A percentile compares a stretch with the other conserved stretches of the same genome.
These are phyloP conservation scores for Blastomyces gilchristii DNA, from an alignment of 2,329 filamentous ascomycete species.

Conservation along the genomic window DNA sequence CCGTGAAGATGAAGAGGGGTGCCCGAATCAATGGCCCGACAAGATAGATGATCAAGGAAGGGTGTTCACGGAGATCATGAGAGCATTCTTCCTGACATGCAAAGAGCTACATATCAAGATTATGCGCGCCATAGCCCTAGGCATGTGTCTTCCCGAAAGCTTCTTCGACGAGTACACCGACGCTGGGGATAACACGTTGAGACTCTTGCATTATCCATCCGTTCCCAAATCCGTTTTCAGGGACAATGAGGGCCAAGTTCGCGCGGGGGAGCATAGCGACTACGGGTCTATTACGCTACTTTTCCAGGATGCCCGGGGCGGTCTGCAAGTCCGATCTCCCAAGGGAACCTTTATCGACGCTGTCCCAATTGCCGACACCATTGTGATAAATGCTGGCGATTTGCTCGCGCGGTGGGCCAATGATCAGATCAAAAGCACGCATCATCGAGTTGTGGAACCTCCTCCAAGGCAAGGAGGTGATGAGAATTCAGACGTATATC, in stretches of 20 bases:
- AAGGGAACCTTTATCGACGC: slow-evolving; percentile 72
- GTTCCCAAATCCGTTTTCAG: slow-evolving; percentile 57
- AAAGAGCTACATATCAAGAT: slow-evolving; percentile 64
- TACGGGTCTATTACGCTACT: slow-evolving; percentile 46
- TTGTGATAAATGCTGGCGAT: slow-evolving; percentile 85
- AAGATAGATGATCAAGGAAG: slow-evolving; percentile 43
- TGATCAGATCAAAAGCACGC: slow-evolving; percentile 79
- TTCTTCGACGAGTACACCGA: slow-evolving; percentile 72
- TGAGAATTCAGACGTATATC: slow-evolving; percentile 48
- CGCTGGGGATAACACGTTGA: slow-evolving; percentile 58
- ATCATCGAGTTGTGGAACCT: slow-evolving; percentile 83
- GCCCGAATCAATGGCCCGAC: slow-evolving; percentile 70
- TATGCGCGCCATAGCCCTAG: slow-evolving; percentile 77
- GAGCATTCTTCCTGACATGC: slow-evolving; percentile 63
- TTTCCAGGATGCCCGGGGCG: slow-evolving; percentile 48
- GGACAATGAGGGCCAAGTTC: slow-evolving; percentile 57
- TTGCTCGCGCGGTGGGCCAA: slow-evolving; percentile 82
- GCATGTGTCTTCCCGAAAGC: slow-evolving; percentile 56
- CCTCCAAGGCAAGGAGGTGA: slow-evolving; percentile 44
- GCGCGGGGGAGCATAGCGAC: slow-evolving; percentile 68
- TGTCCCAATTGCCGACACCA: slow-evolving; percentile 67
- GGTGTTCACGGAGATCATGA: slow-evolving; percentile 62
- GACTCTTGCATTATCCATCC: slow-evolving; percentile 66
- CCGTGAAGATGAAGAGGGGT: slow-evolving; percentile 47
- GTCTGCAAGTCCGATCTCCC: slow-evolving; percentile 56